These are phyloP conservation scores for Tuber microsphaerosporum DNA, from an alignment of 495 filamentous ascomycete genomes.

Conservation along the genomic window DNA sequence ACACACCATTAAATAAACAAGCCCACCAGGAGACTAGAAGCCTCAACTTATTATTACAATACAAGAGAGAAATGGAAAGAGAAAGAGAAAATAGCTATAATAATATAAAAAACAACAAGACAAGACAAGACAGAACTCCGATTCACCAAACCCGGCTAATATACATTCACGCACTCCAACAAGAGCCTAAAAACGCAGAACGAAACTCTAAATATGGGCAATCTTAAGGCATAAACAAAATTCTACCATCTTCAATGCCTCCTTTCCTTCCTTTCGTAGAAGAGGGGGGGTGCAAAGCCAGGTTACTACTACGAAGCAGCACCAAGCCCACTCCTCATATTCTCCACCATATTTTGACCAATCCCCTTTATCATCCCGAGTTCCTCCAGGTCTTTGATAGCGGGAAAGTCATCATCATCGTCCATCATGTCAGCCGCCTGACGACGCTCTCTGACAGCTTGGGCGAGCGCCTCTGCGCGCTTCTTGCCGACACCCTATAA, in stretches of 20 bases:
- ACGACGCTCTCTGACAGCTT: slow-evolving; percentile 28
- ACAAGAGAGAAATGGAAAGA: neutral
- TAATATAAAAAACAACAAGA: neutral
- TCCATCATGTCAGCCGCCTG: slow-evolving; percentile 9
- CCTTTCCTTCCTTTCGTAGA: neutral
- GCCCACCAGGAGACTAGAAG: neutral
- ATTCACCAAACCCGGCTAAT: neutral
- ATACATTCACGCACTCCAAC: neutral
- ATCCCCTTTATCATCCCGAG: slow-evolving; percentile 38
- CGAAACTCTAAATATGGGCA: neutral
- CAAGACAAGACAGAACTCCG: neutral
- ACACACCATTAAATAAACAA: neutral
- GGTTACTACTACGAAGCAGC: neutral
- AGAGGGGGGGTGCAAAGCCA: neutral
- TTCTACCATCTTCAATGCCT: neutral
- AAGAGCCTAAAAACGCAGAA: neutral
- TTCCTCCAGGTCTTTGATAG: slow-evolving; percentile 36
- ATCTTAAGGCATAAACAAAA: neutral
- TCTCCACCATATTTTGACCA: slow-evolving; percentile 30
- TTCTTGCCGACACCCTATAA: slow-evolving; percentile 36
- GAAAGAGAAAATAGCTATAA: neutral
- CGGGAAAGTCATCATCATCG: slow-evolving; percentile 32
- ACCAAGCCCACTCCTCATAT: slow-evolving; percentile 31
- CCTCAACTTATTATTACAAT: neutral
- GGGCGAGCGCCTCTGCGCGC: slow-evolving; percentile 32